Base-by-base conservation (phyloP, 2,329 filamentous ascomycete genomes). In the Arthrinium puccinioides region DNA sequence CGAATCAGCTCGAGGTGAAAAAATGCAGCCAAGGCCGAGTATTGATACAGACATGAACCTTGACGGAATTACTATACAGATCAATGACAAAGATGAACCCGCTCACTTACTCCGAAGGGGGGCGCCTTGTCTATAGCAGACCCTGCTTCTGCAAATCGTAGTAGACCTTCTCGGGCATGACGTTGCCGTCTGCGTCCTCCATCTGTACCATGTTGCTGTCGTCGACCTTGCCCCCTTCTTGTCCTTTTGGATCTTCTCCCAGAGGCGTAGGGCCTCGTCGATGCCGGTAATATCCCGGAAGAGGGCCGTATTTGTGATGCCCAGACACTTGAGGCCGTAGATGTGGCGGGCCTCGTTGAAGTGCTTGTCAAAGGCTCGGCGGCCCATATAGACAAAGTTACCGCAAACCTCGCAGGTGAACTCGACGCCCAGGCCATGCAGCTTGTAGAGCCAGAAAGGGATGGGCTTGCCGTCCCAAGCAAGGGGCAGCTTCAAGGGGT, bases 391-490 rank as follows among this genome's bases (percentile, higher is more conserved):
- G n/a, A 96, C 88, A 54, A 88, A 96, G 62, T 97, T 97, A 39
- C 92, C 92, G 56, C 92, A 98, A 39, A 98, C 87, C 59, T 98
- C 90, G 67, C 92, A 98, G 1, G 84, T 74, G 49, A 96, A 95
- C 52, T 98, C 92, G 10, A 95, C 88, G 8, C 92, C 92, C 19
- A 98, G 69, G 2, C 92, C 92, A 56, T 98, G 92, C 13, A 98
- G 73, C 50, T 96, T 92, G 71, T 97, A 98, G 13, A 98, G 74
- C 92, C 92, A 98, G 69, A 92, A 98, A 0, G 94, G 92, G 51
- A 98, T 98, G 0, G 94, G 92, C 57, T 98, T 98, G 50, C 94
- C 92, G 49, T 98, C 92, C 94, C 94, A 98, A 3, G 87, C 90
- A 7, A 98, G 73, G 0, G 92, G 92, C 2, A 98, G 72, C 57